A percentile compares a stretch with the other conserved stretches of the same genome.
These are phyloP conservation scores for Yarrowia hollandica DNA, from an alignment of 805 yeast species.

Conservation along the genomic window DNA sequence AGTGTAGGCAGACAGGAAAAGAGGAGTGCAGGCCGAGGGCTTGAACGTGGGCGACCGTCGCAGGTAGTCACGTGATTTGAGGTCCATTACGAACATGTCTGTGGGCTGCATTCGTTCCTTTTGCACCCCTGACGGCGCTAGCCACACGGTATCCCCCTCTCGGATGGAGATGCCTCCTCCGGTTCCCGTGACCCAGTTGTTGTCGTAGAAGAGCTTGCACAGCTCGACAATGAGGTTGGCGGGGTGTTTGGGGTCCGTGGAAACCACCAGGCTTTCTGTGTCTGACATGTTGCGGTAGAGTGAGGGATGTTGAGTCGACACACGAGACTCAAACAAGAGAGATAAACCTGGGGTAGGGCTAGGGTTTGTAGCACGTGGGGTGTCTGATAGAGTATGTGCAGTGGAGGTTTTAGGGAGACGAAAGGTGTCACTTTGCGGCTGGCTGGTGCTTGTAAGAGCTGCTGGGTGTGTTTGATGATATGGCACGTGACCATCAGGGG, in stretches of 20 bases:
- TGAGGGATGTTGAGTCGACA: too few relatives aligned
- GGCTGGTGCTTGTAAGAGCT: too few relatives aligned
- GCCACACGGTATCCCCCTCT: conserved; percentile 55
- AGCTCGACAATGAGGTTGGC: conserved; percentile 82
- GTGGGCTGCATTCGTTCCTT: conserved; percentile 82
- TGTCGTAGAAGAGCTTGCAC: conserved; percentile 71
- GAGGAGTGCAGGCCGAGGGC: conserved; percentile 93
- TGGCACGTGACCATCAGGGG: too few relatives aligned
- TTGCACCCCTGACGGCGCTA: conserved; percentile 96
- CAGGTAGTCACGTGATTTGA: conserved; percentile 52
- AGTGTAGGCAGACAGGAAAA: conserved; percentile 71
- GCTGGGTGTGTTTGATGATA: too few relatives aligned
- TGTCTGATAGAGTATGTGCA: neutral
- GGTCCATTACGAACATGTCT: conserved; percentile 75
- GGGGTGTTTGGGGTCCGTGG: conserved; percentile 62
- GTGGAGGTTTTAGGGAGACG: neutral
- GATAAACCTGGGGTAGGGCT: neutral
- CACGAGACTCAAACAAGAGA: too few relatives aligned
- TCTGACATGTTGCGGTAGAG: neutral
- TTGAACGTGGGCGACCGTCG: conserved; percentile 66
- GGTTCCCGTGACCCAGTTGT: conserved; percentile 93
- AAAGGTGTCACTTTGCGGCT: neutral
- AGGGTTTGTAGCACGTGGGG: conserved; percentile 4
- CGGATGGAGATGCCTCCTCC: conserved; percentile 91
- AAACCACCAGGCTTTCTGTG: conserved; percentile 11